Evolutionary conservation across 768 basidiomycete genomes (phyloP).

Genomic region (Mycena alexandri): DNA sequence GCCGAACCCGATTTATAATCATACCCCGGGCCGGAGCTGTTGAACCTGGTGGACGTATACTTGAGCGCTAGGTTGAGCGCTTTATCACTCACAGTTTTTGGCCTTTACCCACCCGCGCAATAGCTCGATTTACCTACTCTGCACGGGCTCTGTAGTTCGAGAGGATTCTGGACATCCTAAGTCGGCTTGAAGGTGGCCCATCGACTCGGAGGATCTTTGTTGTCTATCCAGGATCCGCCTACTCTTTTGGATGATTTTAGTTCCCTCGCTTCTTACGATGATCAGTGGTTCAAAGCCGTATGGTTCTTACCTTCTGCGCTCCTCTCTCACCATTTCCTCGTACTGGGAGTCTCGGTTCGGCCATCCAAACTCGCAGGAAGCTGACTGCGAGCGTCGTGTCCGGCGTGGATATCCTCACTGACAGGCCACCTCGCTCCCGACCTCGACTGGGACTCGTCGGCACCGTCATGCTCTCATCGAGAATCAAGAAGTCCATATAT

Average conservation of each 20-base stretch:
- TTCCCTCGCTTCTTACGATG: background rate
- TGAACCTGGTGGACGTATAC: too few species aligned
- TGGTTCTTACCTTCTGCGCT: background rate
- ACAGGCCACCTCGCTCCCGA: background rate
- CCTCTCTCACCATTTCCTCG: background rate
- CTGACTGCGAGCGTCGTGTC: background rate
- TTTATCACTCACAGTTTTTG: too few species aligned
- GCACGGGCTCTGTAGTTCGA: too few species aligned
- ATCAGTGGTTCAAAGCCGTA: background rate
- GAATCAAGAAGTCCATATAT: background rate
- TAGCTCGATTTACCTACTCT: too few species aligned
- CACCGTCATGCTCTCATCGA: slow-evolving; percentile 18
- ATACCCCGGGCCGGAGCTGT: too few species aligned
- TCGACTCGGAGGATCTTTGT: too few species aligned
- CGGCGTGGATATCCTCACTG: too few species aligned
- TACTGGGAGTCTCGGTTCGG: background rate
- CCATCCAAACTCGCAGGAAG: background rate
- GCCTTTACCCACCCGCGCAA: too few species aligned
- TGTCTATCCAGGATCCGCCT: background rate
- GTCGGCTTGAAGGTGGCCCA: too few species aligned
- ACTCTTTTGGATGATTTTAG: background rate
- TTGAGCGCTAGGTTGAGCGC: too few species aligned
- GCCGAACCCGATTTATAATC: too few species aligned
- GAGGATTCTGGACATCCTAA: too few species aligned
- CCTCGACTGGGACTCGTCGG: background rate